Conservation (phyloP, 768 basidiomycete species). For the Kwoniella mangroviensis region DNA sequence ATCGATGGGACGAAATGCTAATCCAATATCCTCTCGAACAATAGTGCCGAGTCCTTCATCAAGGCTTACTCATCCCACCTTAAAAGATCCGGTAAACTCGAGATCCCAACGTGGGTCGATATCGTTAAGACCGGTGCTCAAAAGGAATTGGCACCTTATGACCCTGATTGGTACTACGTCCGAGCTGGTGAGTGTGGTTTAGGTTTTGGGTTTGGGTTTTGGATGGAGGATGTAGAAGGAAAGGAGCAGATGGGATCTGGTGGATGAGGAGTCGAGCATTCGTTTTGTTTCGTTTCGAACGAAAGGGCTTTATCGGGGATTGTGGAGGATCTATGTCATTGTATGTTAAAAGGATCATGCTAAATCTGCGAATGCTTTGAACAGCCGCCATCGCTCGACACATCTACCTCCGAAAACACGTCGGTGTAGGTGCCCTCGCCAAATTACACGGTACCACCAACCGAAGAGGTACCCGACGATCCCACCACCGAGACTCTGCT, state of each 20-base stretch:
- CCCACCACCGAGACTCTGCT: conserved; percentile 86
- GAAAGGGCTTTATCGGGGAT: no score
- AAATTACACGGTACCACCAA: conserved; percentile 97
- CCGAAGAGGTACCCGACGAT: conserved; percentile 93
- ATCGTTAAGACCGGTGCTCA: conserved; percentile 95
- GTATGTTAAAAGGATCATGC: no score
- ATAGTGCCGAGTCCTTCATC: conserved; percentile 92
- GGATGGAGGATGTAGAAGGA: neutral
- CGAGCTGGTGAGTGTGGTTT: conserved; percentile 77
- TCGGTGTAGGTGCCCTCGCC: conserved; percentile 77
- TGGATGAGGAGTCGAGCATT: no score
- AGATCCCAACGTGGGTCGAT: conserved; percentile 95
- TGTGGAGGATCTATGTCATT: no score
- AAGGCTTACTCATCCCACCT: conserved; percentile 91
- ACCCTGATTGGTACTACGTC: conserved; percentile 99
- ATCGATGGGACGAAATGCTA: conserved; percentile 2
- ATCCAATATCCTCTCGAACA: neutral
- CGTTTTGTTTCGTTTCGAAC: no score
- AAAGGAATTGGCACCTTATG: conserved; percentile 99
- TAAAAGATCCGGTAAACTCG: conserved; percentile 98
- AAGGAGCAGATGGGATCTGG: neutral
- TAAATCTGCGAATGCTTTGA: no score
- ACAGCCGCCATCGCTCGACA: conserved; percentile 94
- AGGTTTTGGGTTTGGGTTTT: conserved; percentile 1
- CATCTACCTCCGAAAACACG: conserved; percentile 98